Evolutionary conservation across 805 yeast species (phyloP), one percentile per base, ranked within the genome.

Genomic region (Yarrowia hollandica): DNA sequence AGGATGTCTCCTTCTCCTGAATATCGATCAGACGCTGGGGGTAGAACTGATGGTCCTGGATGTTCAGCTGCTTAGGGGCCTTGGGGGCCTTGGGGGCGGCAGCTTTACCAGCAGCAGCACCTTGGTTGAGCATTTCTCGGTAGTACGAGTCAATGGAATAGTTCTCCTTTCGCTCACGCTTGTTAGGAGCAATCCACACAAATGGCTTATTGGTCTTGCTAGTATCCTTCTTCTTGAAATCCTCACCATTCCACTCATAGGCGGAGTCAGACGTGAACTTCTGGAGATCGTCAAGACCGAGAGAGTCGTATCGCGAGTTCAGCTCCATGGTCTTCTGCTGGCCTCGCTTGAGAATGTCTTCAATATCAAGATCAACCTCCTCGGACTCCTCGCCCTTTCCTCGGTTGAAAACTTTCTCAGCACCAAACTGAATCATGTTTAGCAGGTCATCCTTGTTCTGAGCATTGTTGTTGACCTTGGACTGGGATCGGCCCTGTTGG

Each of bases 341-440:
- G 54, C 98, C 97, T 62, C 82, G 81, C 62, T 79, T 77, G 66
- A 92, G 77, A 66, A 94, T 89, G 1, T 80, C 85, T 46, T 92
- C 97, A 63, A 92, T 90, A 23, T 61, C 62, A 48, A 60, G 37
- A 67, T 90, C 96, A 60, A 65, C 65, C 22, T 59, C 55, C 16
- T 59, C 37, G 8, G 65, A 48, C 41, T 64, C 67, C 7, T 65
- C 70, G 10, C 66, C 64, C 22, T 58, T 60, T 5, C 60, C 60
- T 8, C 65, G 60, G 68, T 72, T 71, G 69, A 92, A 88, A 26
- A 94, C 91, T 42, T 84, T 83, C 67, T 85, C 84, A 1, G 98
- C 99, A 60, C 99, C 99, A 71, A 86, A 96, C 68, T 94, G 96
- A 69, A 92, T 92, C 98, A 92, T 94, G 55, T 86, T 87, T 23